Evolutionary conservation across 768 basidiomycete genomes (phyloP), one percentile per base, ranked within the genome.

Genomic region (Calocybe gangraenosa): DNA sequence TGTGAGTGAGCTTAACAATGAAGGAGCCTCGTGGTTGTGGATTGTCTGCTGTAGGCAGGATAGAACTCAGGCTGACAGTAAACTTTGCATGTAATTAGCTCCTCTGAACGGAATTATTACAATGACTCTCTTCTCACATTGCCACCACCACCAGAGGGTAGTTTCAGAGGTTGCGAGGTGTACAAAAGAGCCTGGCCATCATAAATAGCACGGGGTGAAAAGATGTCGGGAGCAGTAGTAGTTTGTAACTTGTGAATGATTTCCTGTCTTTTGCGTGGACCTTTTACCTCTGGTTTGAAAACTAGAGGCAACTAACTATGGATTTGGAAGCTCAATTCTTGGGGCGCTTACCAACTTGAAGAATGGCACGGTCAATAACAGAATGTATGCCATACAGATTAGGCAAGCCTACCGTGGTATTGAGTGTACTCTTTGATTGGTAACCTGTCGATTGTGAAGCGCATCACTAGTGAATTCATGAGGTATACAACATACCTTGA

Each of bases 121-220:
- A 31, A 8, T 31, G 30, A 8, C 30, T 14, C 30, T 31, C 5
- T 32, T 34, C 1, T 19, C 25, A 36, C 5, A 23, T 9, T 21
- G n/a, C n/a, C n/a, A n/a, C n/a, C n/a, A n/a, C n/a, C n/a, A n/a
- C n/a, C n/a, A n/a, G n/a, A n/a, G n/a, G n/a, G n/a, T n/a, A n/a
- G n/a, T n/a, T n/a, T n/a, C n/a, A n/a, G n/a, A n/a, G n/a, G n/a
- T n/a, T n/a, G n/a, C n/a, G n/a, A n/a, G 21, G 15, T 20, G 3
- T 15, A 20, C 0, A 73, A 54, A 0, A 77, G 68, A 0, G 64
- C 62, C 3, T 62, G 62, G 0, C 76, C 70, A 40, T 80, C 77
- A 44, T 73, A 80, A 3, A 79, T 53, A 3, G 66, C 60, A 11
- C 65, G 67, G 0, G 74, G 74, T 10, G 54, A 63, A n/a, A n/a